Base-by-base conservation (phyloP, 1,284 basidiomycete genomes). In the Malassezia japonica region DNA sequence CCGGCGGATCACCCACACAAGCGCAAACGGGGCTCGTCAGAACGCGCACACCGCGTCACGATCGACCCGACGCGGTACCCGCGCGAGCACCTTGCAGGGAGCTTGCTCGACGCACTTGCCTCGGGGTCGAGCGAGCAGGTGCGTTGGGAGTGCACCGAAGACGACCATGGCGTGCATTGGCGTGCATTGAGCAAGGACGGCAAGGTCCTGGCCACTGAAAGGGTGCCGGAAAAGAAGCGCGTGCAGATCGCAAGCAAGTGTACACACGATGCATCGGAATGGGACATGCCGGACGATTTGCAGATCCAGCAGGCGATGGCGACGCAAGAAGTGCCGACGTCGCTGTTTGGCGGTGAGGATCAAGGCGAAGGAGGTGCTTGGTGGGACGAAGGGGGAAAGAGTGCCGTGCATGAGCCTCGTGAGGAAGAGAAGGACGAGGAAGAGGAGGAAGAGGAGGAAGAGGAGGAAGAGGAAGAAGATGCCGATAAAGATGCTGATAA, bases 401-500 rank as follows among this genome's bases (percentile, higher is more conserved):
- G 32, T 31, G 24, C 35, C 16, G 23, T 10, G 6, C 4, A 3
- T 6, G 4, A 21, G 6, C 21, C 16, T 27, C 23, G 4, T 40
- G 41, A 8, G 21, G 6, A 24, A 7, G 8, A 27, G 13, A 24
- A 24, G 38, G 18, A 40, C 24, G 13, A 15, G 16, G 35, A 37
- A 10, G 20, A 7, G 8, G 2, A 12, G 9, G 37, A 32, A 6
- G 46, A 31, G 31, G 38, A 38, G 8, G 20, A 21, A 9, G 51
- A 54, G 16, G 6, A 6, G 18, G 28, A 25, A 20, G 45, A 42
- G 34, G 39, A n/a, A 18, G 38, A 13, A 20, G 43, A 36, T 18
- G 39, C 5, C 16, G 45, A 46, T 20, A 35, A 39, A n/a, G 31
- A 78, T 18, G 76, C 77, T 16, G 84, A 80, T 33, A 44, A 29